Percentiles rank a stretch among this genome's conserved stretches.
phyloP scores from a whole-genome alignment of 352 stramenopile species.

The Thalassiosira hispida region DNA sequence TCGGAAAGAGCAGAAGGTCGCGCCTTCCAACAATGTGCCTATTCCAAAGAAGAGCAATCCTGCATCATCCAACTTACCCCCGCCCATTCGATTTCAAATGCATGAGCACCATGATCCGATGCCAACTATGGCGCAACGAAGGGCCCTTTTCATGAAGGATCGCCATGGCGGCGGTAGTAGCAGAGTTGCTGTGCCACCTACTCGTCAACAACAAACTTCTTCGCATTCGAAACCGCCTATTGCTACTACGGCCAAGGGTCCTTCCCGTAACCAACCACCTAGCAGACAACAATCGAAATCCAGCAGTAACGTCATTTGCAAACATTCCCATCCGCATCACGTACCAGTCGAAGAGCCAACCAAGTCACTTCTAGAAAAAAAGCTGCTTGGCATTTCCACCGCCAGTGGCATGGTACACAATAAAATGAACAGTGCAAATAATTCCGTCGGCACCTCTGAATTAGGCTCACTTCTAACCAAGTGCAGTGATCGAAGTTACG shows the following conservation, averaged over 20 bases:
- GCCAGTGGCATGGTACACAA: not conserved
- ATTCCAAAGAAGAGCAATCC: not conserved
- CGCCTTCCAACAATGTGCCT: too few species aligned
- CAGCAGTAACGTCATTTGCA: too few species aligned
- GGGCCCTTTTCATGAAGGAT: conserved; percentile 2
- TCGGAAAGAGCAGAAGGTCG: not conserved
- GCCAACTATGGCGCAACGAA: not conserved
- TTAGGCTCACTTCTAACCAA: conserved; percentile 46
- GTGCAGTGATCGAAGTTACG: conserved; percentile 17
- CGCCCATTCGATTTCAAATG: not conserved
- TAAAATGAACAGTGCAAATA: conserved; percentile 15
- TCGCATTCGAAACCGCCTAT: not conserved
- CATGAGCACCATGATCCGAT: not conserved
- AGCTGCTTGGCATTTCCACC: conserved; percentile 21
- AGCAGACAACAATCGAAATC: too few species aligned
- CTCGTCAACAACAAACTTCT: not conserved
- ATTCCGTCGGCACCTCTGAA: conserved; percentile 47
- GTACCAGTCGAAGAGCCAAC: conserved; percentile 23
- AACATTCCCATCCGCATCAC: conserved; percentile 43
- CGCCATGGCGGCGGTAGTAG: not conserved
- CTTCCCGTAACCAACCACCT: too few species aligned
- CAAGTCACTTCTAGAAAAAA: conserved; percentile 41
- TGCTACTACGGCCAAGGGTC: too few species aligned
- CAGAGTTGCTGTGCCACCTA: not conserved
- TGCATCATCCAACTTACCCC: not conserved